A percentile compares a stretch with the other conserved stretches of the same genome.
phyloP scores from a whole-genome alignment of 495 filamentous ascomycete species.

The Aspergillus bridgeri region DNA sequence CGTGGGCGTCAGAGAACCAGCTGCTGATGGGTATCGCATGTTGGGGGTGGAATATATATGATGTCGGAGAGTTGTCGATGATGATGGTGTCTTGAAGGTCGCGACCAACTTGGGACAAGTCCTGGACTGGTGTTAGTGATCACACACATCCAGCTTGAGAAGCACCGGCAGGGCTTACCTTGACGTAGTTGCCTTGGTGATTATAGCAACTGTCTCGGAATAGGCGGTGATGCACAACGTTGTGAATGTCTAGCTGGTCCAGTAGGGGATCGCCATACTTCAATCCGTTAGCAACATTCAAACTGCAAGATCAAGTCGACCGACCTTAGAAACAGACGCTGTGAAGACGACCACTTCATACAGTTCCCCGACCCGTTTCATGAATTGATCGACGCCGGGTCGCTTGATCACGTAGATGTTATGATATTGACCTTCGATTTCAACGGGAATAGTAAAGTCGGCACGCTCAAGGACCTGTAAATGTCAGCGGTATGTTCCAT shows the following conservation, averaged over 20 bases:
- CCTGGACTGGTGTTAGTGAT: conserved; percentile 39
- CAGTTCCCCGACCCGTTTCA: conserved; percentile 96
- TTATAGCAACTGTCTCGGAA: conserved; percentile 99
- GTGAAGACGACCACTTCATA: conserved; percentile 99
- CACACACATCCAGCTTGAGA: not conserved
- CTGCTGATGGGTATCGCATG: conserved; percentile 99
- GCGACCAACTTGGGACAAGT: conserved; percentile 93
- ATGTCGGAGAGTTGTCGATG: conserved; percentile 98
- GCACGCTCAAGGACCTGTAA: conserved; percentile 93
- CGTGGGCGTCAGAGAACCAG: conserved; percentile 99
- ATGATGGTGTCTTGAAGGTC: conserved; percentile 98
- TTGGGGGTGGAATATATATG: conserved; percentile 99
- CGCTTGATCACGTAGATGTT: conserved; percentile 99
- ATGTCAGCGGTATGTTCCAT: not conserved
- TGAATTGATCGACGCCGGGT: conserved; percentile 95
- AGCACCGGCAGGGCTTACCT: conserved; percentile 46
- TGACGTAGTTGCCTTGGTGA: conserved; percentile 99
- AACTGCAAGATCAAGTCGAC: conserved; percentile 15
- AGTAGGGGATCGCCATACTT: conserved; percentile 96
- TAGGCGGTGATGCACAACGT: conserved; percentile 91
- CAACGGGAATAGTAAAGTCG: conserved; percentile 98
- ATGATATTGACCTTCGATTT: conserved; percentile 98
- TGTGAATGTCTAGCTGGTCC: conserved; percentile 96
- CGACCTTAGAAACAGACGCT: conserved; percentile 95
- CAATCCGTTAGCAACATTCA: not conserved